These are phyloP conservation scores for Prunus salicina DNA, from an alignment of 306 rosid species.

Conservation along the genomic window DNA sequence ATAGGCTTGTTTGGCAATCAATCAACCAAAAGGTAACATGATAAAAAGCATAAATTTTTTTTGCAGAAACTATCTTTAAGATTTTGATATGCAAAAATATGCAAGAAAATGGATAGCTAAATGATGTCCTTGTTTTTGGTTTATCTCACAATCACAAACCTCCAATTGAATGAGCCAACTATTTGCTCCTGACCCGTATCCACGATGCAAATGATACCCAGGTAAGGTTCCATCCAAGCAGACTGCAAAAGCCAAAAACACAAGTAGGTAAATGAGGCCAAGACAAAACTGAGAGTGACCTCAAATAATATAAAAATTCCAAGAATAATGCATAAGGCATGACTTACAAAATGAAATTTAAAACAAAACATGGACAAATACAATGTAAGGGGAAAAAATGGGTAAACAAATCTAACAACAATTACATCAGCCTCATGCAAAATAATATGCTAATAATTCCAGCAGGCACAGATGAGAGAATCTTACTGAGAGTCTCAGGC, in stretches of 20 bases:
- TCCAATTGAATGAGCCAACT: slow-evolving; percentile 94
- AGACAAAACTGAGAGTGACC: slow-evolving; percentile 13
- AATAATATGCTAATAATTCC: neutral
- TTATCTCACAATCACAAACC: slow-evolving; percentile 52
- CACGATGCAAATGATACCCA: slow-evolving; percentile 80
- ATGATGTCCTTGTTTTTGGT: neutral
- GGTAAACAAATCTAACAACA: neutral
- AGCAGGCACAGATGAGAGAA: neutral
- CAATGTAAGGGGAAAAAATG: neutral
- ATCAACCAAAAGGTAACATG: neutral
- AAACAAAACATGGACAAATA: neutral
- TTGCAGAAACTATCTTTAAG: neutral
- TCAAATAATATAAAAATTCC: neutral
- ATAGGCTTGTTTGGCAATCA: neutral
- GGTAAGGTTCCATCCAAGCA: slow-evolving; percentile 97
- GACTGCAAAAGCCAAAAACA: slow-evolving; percentile 39
- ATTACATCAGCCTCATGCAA: neutral
- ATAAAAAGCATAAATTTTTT: neutral
- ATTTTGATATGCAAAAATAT: neutral
- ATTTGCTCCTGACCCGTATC: slow-evolving; percentile 81
- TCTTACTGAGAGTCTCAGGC: neutral
- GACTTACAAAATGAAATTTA: slow-evolving; percentile 2
- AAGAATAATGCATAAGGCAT: neutral
- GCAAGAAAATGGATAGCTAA: neutral
- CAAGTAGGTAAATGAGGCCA: slow-evolving; percentile 4